Conservation (phyloP, 2,329 filamentous ascomycete genomes). For the Nigrospora sphaerica region DNA sequence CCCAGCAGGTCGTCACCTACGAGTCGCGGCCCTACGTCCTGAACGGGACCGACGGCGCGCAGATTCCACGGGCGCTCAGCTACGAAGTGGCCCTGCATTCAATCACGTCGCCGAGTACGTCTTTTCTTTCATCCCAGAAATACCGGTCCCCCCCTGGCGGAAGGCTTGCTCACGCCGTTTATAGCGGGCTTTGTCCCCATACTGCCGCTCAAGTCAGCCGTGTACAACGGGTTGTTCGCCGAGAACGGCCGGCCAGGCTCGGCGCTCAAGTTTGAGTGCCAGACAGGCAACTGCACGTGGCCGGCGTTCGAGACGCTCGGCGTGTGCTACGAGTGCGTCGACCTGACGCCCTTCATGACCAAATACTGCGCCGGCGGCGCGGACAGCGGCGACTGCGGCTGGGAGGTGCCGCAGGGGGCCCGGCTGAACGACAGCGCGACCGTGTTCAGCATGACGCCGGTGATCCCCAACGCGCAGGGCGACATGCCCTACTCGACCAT, state of each 20-base stretch:
- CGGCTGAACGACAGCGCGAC: constrained; percentile 13
- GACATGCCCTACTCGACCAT: constrained; percentile 22
- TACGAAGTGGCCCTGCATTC: constrained; percentile 20
- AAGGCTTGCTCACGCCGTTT: neutral
- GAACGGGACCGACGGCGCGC: constrained; percentile 13
- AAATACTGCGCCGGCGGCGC: constrained; percentile 13
- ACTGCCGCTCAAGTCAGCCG: constrained; percentile 23
- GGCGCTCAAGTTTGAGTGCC: constrained; percentile 17
- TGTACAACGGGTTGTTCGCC: constrained; percentile 26
- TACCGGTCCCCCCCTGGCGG: neutral
- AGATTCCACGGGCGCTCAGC: constrained; percentile 16
- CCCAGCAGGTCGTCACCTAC: constrained; percentile 23
- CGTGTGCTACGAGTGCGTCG: constrained; percentile 18
- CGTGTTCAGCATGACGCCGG: constrained; percentile 24
- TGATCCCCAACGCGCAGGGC: constrained; percentile 16
- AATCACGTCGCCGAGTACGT: constrained; percentile 13
- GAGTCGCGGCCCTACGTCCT: constrained; percentile 11
- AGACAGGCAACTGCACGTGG: constrained; percentile 22
- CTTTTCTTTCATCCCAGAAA: neutral
- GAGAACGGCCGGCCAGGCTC: constrained; percentile 20
- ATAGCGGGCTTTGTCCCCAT: constrained; percentile 22
- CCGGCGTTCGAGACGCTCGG: constrained; percentile 19
- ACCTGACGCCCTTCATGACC: constrained; percentile 19
- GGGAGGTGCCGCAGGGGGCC: constrained; percentile 19
- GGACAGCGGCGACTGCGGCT: constrained; percentile 15